These are phyloP conservation scores for Rhizophagus sp. DNA, from an alignment of 192 early-diverging fungal species.

Conservation along the genomic window DNA sequence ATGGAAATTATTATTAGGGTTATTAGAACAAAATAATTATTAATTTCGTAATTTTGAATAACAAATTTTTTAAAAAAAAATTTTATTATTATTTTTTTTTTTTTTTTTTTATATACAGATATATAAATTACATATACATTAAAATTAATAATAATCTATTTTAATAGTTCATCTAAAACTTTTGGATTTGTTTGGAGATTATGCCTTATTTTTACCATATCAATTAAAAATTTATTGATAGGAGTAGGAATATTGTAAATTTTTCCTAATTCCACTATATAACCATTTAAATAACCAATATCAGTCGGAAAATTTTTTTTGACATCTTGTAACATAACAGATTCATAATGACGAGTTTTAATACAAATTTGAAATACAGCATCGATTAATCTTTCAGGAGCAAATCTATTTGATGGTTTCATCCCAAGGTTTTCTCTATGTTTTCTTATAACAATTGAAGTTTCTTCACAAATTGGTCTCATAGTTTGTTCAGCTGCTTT, in stretches of 20 bases:
- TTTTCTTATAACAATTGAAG: slow-evolving; percentile 22
- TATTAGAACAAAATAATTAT: too few relatives aligned
- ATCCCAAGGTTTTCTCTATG: slow-evolving; percentile 13
- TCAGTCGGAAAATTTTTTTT: slow-evolving; percentile 46
- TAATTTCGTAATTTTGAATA: too few relatives aligned
- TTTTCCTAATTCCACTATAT: slow-evolving; percentile 48
- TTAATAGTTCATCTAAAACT: background rate
- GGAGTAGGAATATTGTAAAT: slow-evolving; percentile 40
- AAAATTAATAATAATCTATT: background rate
- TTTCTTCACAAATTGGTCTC: slow-evolving; percentile 32
- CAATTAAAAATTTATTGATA: slow-evolving; percentile 32
- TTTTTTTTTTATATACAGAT: too few relatives aligned
- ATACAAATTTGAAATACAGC: slow-evolving; percentile 41
- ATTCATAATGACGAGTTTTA: slow-evolving; percentile 44
- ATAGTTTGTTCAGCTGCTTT: slow-evolving; percentile 22
- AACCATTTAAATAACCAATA: slow-evolving; percentile 65
- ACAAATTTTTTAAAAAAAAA: too few relatives aligned
- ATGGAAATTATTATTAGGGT: too few relatives aligned
- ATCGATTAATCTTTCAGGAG: slow-evolving; percentile 39
- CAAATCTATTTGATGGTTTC: slow-evolving; percentile 33
- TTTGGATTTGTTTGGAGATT: background rate
- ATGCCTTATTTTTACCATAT: slow-evolving; percentile 28
- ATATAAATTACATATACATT: too few relatives aligned
- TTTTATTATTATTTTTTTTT: too few relatives aligned
- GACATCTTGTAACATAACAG: slow-evolving; percentile 42